These are phyloP conservation scores for Apiotrichum montevideense DNA, from an alignment of 1,284 basidiomycete genomes.

Conservation along the genomic window DNA sequence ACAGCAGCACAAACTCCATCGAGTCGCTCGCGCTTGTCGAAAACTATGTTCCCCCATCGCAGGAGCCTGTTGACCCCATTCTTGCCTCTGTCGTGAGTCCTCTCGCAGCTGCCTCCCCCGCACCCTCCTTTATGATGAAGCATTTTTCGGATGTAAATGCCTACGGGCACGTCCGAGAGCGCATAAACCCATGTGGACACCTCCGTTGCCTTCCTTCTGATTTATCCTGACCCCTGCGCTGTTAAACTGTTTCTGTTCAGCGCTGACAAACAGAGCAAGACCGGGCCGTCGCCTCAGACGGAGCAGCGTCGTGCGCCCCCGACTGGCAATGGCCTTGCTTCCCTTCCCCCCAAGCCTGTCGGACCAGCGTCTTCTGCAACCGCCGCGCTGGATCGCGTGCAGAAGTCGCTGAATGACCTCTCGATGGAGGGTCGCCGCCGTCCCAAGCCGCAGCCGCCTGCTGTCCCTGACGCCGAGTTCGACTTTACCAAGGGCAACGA, in stretches of 20 bases:
- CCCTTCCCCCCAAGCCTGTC: conserved; percentile 25
- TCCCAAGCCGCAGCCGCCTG: conserved; percentile 20
- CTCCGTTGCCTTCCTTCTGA: conserved; percentile 48
- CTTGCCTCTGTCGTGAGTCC: conserved; percentile 41
- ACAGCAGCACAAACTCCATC: conserved; percentile 42
- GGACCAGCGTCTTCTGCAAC: conserved; percentile 26
- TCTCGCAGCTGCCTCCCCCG: not conserved
- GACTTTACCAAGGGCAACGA: conserved; percentile 38
- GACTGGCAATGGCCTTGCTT: not conserved
- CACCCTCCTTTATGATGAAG: conserved; percentile 36
- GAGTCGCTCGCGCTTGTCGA: conserved; percentile 39
- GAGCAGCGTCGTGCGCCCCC: not conserved
- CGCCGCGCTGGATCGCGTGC: conserved; percentile 37
- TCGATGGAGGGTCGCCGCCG: conserved; percentile 20
- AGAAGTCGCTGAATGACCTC: conserved; percentile 36
- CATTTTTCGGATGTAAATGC: conserved; percentile 41
- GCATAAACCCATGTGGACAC: conserved; percentile 45
- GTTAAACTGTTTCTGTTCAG: not conserved
- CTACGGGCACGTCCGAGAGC: conserved; percentile 41
- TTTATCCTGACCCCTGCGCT: not conserved
- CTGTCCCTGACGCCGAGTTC: conserved; percentile 42
- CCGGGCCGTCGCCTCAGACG: not conserved
- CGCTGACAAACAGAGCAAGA: conserved; percentile 13
- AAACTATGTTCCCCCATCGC: conserved; percentile 36
- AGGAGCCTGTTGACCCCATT: conserved; percentile 34